Evolutionary conservation across 768 basidiomycete genomes (phyloP).

Genomic region (Agrocybe pediades): DNA sequence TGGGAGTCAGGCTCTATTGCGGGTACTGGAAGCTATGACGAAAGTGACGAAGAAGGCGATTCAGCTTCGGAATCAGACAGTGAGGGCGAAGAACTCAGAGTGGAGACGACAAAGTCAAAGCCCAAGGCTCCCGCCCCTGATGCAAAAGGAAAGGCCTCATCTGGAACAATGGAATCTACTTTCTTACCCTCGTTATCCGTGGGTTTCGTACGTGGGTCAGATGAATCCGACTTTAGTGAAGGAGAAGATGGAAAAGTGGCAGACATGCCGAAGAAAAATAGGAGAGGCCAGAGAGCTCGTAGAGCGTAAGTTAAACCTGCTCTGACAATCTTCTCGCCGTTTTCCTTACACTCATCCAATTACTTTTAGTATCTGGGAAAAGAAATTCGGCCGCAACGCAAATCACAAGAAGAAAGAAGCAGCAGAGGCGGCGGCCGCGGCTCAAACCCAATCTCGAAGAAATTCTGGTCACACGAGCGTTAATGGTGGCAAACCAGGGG

Average conservation of each 20-base stretch:
- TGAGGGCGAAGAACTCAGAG: constrained; percentile 33
- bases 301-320: constrained; percentile 70
- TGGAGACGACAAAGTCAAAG: constrained; percentile 21
- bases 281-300: constrained; percentile 92
- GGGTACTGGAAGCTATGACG: constrained; percentile 29
- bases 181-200: constrained; percentile 90
- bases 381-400: constrained; percentile 88
- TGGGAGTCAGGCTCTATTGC: constrained; percentile 58
- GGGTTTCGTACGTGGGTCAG: constrained; percentile 81
- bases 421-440: constrained; percentile 17
- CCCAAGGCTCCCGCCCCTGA: constrained; percentile 13
- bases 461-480: constrained; percentile 19
- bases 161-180: constrained; percentile 25
- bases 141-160: constrained; percentile 7
- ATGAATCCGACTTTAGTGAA: constrained; percentile 77
- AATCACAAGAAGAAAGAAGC: constrained; percentile 83
- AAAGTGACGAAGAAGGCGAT: constrained; percentile 11
- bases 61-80: constrained; percentile 23
- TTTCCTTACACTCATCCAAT: constrained; percentile 2
- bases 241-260: constrained; percentile 50
- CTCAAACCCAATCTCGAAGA: constrained; percentile 8
- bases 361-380: constrained; percentile 88
- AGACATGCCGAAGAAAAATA: constrained; percentile 74
- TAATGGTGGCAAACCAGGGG: constrained; percentile 14
- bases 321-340: neutral